Evolutionary conservation across 2,329 filamentous ascomycete species (phyloP).

Genomic region (Talaromyces sp.): DNA sequence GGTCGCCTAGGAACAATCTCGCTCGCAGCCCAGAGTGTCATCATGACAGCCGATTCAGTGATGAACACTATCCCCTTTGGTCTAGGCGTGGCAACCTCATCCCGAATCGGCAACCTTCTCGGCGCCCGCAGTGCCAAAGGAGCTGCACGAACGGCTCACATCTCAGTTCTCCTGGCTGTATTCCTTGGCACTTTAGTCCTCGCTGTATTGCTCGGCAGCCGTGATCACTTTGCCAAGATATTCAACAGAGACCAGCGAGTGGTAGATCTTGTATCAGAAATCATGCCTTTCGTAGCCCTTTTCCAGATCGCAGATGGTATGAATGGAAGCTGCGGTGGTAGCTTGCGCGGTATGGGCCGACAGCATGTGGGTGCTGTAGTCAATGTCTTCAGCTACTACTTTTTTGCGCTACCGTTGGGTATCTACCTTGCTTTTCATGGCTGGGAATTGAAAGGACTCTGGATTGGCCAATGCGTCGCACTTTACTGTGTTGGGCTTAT

Average conservation of each 20-base stretch:
- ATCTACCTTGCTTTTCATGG: constrained; percentile 85
- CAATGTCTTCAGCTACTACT: constrained; percentile 82
- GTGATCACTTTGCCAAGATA: constrained; percentile 72
- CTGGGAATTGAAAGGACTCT: constrained; percentile 78
- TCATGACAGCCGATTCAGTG: constrained; percentile 87
- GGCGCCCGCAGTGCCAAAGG: constrained; percentile 68
- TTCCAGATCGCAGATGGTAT: constrained; percentile 90
- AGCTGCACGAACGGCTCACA: constrained; percentile 73
- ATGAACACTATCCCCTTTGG: constrained; percentile 87
- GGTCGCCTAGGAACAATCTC: constrained; percentile 78
- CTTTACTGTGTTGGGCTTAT: constrained; percentile 76
- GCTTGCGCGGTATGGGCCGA: constrained; percentile 78
- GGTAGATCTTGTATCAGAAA: constrained; percentile 71
- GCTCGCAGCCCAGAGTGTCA: constrained; percentile 80
- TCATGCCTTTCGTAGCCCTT: constrained; percentile 83
- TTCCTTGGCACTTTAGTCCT: constrained; percentile 69
- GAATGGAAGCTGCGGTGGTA: constrained; percentile 82
- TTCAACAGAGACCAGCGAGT: constrained; percentile 80
- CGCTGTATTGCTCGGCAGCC: constrained; percentile 68
- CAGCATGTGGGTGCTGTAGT: constrained; percentile 84
- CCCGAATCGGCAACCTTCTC: constrained; percentile 77
- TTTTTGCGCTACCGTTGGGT: constrained; percentile 76
- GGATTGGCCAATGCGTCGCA: constrained; percentile 81
- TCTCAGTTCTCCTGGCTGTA: constrained; percentile 72
- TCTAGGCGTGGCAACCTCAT: constrained; percentile 77